These are phyloP conservation scores for Penicillium italicum DNA, from an alignment of 2,329 filamentous ascomycete species.

Conservation along the genomic window DNA sequence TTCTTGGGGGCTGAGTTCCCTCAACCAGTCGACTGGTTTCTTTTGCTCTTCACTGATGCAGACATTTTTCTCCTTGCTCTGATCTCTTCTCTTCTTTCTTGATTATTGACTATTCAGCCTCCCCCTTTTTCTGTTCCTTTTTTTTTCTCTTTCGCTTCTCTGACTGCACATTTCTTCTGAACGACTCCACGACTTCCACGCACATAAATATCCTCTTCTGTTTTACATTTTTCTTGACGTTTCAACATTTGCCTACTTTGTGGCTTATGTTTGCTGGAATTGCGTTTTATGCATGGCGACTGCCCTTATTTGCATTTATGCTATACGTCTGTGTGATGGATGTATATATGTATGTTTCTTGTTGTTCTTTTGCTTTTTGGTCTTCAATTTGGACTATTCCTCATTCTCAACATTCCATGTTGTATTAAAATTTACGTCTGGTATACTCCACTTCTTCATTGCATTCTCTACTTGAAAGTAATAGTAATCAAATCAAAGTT, in stretches of 20 bases:
- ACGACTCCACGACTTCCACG: slow-evolving; percentile 3
- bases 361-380: not conserved
- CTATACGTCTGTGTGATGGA: slow-evolving; percentile 6
- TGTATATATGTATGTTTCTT: slow-evolving; percentile 9
- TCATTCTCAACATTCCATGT: not conserved
- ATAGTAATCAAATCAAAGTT: not conserved
- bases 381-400: not conserved
- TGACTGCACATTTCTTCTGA: not conserved
- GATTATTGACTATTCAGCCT: not conserved
- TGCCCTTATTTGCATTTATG: slow-evolving; percentile 1
- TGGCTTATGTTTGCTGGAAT: not conserved
- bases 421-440: not conserved
- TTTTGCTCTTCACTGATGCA: not conserved
- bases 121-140: not conserved
- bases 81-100: not conserved
- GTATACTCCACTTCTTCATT: not conserved
- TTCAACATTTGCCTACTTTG: not conserved
- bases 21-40: not conserved
- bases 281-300: slow-evolving; percentile 6
- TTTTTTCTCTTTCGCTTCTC: not conserved
- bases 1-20: slow-evolving; percentile 3
- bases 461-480: not conserved
- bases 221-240: not conserved
- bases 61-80: not conserved
- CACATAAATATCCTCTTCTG: slow-evolving; percentile 6